Evolutionary conservation across 176 grass and related monocot genomes (phyloP), one percentile per base, ranked within the genome.

Genomic region (Cenchrus fungigraminus): DNA sequence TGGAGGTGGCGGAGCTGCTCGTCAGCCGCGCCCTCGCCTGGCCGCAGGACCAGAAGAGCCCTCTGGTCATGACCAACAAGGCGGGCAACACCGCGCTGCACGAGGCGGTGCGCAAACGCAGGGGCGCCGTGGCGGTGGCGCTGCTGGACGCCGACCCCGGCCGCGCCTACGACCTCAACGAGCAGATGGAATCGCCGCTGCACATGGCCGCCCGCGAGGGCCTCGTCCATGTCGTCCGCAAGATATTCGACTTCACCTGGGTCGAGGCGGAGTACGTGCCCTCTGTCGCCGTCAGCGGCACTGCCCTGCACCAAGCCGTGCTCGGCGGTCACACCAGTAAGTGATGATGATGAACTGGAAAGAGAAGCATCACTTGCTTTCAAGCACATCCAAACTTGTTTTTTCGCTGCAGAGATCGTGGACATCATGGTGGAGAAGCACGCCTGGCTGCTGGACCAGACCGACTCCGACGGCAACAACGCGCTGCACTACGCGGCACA

Each of bases 401-500:
- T 56, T 17, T 17, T 17, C 54, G 5, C 15, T n/a, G 56, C n/a
- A 91, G 94, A 68, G 43, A 82, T 91, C 64, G 81, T 89, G 81
- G 91, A 89, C 57, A 91, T 89, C 56, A 61, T 96, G 56, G 71
- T 96, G 29, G 7, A 63, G 10, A 56, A 29, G 62, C 76, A 59
- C 56, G 6, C 6, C 56, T 59, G 61, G 37, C 57, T 89, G 19
- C 22, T 86, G 66, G 86, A 88, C 16, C 62, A 31, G 29, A 65
- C 70, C 2, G 93, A 92, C 40, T 59, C 83, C 50, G 16, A 20
- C 2, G 88, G 79, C n/a, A 87, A 89, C 80, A 92, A 78, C 79
- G 88, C 83, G 37, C 86, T 95, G 80, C 93, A 95, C 82, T 91
- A 91, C 89, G 93, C 90, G 1, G 88, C 88, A 43, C 90, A 92